These are phyloP conservation scores for Halophytophthora batemanensis DNA, from an alignment of 352 stramenopile genomes.

Conservation along the genomic window DNA sequence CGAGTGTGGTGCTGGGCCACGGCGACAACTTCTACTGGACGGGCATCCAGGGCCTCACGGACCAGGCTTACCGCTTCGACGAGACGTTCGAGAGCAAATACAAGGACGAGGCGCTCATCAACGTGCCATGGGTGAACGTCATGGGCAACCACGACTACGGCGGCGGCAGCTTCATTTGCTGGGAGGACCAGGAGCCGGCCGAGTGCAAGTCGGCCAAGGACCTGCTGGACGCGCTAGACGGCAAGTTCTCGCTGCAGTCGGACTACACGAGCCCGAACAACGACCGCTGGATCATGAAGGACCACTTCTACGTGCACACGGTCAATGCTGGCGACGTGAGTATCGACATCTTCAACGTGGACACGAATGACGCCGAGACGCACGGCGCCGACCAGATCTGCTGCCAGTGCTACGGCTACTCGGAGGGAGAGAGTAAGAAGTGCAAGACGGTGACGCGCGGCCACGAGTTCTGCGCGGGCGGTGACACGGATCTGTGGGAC, in stretches of 20 bases:
- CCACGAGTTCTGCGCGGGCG: slow-evolving; percentile 33
- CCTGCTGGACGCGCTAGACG: slow-evolving; percentile 27
- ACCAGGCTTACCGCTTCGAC: slow-evolving; percentile 42
- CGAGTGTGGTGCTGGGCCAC: slow-evolving; percentile 30
- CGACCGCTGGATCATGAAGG: slow-evolving; percentile 42
- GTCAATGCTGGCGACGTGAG: slow-evolving; percentile 18
- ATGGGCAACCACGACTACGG: slow-evolving; percentile 70
- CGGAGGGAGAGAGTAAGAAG: slow-evolving; percentile 14
- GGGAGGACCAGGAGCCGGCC: slow-evolving; percentile 7
- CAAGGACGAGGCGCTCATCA: slow-evolving; percentile 16
- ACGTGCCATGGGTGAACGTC: slow-evolving; percentile 56
- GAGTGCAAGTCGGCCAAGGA: slow-evolving; percentile 41
- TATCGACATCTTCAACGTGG: slow-evolving; percentile 48
- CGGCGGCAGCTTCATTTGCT: slow-evolving; percentile 33
- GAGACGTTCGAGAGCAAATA: slow-evolving; percentile 57
- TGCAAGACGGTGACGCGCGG: slow-evolving; percentile 32
- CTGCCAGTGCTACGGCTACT: slow-evolving; percentile 63
- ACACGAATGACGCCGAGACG: slow-evolving; percentile 41
- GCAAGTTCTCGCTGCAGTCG: slow-evolving; percentile 33
- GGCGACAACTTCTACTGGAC: slow-evolving; percentile 67
- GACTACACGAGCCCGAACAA: slow-evolving; percentile 42
- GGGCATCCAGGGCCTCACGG: slow-evolving; percentile 34
- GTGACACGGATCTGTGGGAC: slow-evolving; percentile 27
- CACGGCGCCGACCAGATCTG: slow-evolving; percentile 49
- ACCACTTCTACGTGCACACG: slow-evolving; percentile 44